phyloP scores from a whole-genome alignment of 2,329 filamentous ascomycete species.

The Fusarium tuaranense region DNA sequence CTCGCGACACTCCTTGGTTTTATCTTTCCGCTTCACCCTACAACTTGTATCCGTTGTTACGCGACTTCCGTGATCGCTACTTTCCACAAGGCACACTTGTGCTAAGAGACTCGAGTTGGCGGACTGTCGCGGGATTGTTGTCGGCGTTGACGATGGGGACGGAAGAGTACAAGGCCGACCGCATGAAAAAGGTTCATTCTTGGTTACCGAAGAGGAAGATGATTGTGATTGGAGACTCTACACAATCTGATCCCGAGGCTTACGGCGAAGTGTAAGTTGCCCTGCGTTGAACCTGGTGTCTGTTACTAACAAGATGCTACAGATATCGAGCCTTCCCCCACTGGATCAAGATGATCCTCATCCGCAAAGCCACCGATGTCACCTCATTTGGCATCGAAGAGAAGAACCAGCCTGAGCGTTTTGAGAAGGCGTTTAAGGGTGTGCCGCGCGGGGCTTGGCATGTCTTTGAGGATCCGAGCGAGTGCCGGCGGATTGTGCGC shows the following conservation, averaged over 20 bases:
- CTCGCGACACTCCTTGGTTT: constrained; percentile 80
- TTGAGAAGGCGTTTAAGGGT: constrained; percentile 84
- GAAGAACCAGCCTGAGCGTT: constrained; percentile 80
- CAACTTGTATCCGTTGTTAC: constrained; percentile 91
- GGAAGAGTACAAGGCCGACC: constrained; percentile 85
- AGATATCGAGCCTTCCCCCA: constrained; percentile 73
- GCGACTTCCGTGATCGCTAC: constrained; percentile 75
- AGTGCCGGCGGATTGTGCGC: constrained; percentile 61
- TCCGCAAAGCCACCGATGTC: constrained; percentile 84
- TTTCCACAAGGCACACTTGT: constrained; percentile 86
- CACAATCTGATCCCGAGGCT: constrained; percentile 89
- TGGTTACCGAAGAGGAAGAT: constrained; percentile 86
- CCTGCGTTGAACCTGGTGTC: background rate
- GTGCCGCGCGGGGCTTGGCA: constrained; percentile 80
- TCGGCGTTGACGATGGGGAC: constrained; percentile 84
- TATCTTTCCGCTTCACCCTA: constrained; percentile 96
- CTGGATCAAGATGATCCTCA: constrained; percentile 88
- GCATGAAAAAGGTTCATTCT: constrained; percentile 79
- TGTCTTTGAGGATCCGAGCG: constrained; percentile 82
- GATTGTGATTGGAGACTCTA: constrained; percentile 90
- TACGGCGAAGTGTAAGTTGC: constrained; percentile 80
- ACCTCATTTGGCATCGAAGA: constrained; percentile 76
- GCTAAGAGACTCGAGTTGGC: constrained; percentile 87
- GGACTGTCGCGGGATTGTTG: constrained; percentile 83
- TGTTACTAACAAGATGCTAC: constrained; percentile 20